A percentile compares a stretch with the other conserved stretches of the same genome.
These are phyloP conservation scores for Fagopyrum esculentum DNA, from an alignment of 148 eudicot genomes.

Conservation along the genomic window DNA sequence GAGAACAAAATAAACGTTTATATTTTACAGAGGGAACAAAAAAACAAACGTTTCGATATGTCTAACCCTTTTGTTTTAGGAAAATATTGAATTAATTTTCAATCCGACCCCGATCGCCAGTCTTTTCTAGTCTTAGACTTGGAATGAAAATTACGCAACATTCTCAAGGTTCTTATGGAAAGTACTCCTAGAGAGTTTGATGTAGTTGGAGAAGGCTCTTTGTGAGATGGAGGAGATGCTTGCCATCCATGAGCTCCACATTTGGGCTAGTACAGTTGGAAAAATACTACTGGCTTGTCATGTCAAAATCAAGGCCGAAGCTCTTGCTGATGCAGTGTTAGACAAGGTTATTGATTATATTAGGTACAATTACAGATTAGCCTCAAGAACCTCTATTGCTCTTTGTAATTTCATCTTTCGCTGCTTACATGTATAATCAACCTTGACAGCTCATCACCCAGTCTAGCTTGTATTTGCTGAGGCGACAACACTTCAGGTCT, in stretches of 20 bases:
- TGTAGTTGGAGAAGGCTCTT: slow-evolving; percentile 38
- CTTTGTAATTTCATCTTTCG: slow-evolving; percentile 16
- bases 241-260: slow-evolving; percentile 62
- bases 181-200: slow-evolving; percentile 47
- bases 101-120: too few relatives aligned
- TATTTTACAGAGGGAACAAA: too few relatives aligned
- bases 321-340: slow-evolving; percentile 24
- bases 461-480: slow-evolving; percentile 30
- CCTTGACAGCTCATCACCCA: slow-evolving; percentile 34
- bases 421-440: slow-evolving; percentile 26
- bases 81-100: too few relatives aligned
- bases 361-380: not conserved
- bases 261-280: slow-evolving; percentile 57
- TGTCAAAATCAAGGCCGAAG: slow-evolving; percentile 37
- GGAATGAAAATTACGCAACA: not conserved
- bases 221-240: slow-evolving; percentile 36
- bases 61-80: too few relatives aligned
- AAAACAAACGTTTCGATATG: too few relatives aligned
- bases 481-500: slow-evolving; percentile 39
- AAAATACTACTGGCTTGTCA: slow-evolving; percentile 50
- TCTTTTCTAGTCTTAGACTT: not conserved
- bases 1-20: too few relatives aligned
- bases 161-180: slow-evolving; percentile 50
- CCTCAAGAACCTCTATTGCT: too few relatives aligned
- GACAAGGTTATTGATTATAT: slow-evolving; percentile 33